phyloP scores from a whole-genome alignment of 176 grass and related monocot species.

The Aegilops tauschii region DNA sequence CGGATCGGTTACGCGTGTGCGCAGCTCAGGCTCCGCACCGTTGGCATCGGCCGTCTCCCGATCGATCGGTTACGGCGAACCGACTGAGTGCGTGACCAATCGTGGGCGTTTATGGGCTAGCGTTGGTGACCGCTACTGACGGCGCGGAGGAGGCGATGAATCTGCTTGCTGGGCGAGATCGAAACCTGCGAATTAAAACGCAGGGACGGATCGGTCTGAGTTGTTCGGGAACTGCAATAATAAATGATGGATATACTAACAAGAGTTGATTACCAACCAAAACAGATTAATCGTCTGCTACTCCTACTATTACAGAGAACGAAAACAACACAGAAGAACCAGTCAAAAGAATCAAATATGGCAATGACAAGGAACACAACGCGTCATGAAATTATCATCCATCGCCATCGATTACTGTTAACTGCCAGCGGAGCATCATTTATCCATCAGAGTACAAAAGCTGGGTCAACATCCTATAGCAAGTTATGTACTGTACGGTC shows the following conservation, averaged over 20 bases:
- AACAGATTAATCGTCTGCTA: neutral
- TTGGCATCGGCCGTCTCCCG: conserved; percentile 15
- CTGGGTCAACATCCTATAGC: conserved; percentile 6
- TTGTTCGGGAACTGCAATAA: conserved; percentile 19
- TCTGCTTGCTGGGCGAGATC: neutral
- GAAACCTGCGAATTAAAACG: neutral
- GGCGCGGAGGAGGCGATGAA: conserved; percentile 12
- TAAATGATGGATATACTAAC: neutral
- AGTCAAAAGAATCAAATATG: neutral
- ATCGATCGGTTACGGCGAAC: neutral
- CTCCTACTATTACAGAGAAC: neutral
- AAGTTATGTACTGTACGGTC: neutral
- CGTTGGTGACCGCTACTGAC: neutral
- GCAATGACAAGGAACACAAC: neutral
- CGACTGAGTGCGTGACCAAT: neutral
- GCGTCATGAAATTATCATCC: conserved; percentile 9
- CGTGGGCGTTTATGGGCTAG: neutral
- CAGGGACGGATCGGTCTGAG: neutral
- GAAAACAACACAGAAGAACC: neutral
- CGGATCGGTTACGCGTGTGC: neutral
- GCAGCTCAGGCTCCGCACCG: neutral
- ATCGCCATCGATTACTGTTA: neutral
- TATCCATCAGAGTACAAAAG: conserved; percentile 26
- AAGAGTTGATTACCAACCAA: neutral
- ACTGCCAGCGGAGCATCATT: conserved; percentile 14